Evolutionary conservation across 2,329 filamentous ascomycete species (phyloP).

Genomic region (Ceratocystis alfenasii): DNA sequence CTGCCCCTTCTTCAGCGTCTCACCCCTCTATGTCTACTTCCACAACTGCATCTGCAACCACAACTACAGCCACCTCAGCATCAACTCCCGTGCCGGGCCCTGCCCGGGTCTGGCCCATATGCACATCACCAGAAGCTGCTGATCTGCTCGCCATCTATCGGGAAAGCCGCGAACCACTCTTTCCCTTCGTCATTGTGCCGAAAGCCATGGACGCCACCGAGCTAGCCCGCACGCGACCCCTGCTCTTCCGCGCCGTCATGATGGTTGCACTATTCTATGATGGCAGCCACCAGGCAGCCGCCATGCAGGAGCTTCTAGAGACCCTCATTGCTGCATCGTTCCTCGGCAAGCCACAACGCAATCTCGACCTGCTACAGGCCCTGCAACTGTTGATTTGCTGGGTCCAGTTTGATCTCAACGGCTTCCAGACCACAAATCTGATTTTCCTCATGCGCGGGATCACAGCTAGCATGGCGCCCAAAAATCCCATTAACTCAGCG

Average conservation of each 20-base stretch:
- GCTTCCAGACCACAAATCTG: conserved; percentile 39
- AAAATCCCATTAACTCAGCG: conserved; percentile 23
- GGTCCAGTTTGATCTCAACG: conserved; percentile 32
- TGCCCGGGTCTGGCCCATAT: conserved; percentile 22
- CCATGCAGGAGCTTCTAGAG: conserved; percentile 36
- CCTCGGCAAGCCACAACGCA: conserved; percentile 34
- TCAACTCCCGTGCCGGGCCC: conserved; percentile 12
- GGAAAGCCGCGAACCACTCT: conserved; percentile 29
- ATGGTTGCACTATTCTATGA: conserved; percentile 35
- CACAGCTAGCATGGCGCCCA: conserved; percentile 26
- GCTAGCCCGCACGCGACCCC: conserved; percentile 33
- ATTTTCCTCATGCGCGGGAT: conserved; percentile 34
- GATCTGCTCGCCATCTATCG: conserved; percentile 32
- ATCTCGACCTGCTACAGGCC: conserved; percentile 38
- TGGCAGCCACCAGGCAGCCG: conserved; percentile 33
- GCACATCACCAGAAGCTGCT: conserved; percentile 32
- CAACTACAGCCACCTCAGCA: conserved; percentile 21
- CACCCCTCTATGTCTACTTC: conserved; percentile 16
- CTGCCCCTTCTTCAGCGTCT: background rate
- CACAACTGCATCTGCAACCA: background rate
- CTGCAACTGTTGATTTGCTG: conserved; percentile 37
- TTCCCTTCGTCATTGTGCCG: conserved; percentile 38
- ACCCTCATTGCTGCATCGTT: conserved; percentile 34
- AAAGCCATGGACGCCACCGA: conserved; percentile 29
- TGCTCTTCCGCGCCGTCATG: conserved; percentile 41